Evolutionary conservation across 208 protist genomes (phyloP).

Genomic region (Crithidia bombi): DNA sequence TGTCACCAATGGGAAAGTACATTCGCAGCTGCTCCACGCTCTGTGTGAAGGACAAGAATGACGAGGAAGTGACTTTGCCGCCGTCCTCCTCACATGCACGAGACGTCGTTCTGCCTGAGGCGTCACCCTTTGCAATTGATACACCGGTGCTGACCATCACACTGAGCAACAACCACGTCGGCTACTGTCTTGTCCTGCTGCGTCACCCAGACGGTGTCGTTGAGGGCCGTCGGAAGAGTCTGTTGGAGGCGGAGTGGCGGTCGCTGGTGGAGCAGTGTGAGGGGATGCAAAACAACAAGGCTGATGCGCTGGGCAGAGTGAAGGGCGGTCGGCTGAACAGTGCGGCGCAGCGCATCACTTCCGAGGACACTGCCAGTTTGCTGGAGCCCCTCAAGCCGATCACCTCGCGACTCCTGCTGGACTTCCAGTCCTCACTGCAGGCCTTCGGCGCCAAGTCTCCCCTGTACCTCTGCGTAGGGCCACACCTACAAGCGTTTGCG

Average conservation of each 20-base stretch:
- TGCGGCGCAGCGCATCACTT: slow-evolving; percentile 39
- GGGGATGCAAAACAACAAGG: slow-evolving; percentile 15
- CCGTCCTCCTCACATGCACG: slow-evolving; percentile 2
- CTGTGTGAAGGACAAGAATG: slow-evolving; percentile 23
- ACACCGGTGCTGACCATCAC: slow-evolving; percentile 32
- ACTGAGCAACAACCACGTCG: background rate
- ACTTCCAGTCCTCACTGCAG: slow-evolving; percentile 43
- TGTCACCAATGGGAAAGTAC: slow-evolving; percentile 31
- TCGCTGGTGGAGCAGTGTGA: slow-evolving; percentile 31
- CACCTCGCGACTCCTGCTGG: slow-evolving; percentile 41
- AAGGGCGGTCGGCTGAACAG: slow-evolving; percentile 16
- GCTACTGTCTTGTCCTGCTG: slow-evolving; percentile 50
- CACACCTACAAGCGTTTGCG: slow-evolving; percentile 66
- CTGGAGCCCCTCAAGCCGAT: slow-evolving; percentile 27
- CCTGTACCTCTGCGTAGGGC: slow-evolving; percentile 75
- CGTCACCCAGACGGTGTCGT: slow-evolving; percentile 58
- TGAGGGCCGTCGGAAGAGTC: slow-evolving; percentile 35
- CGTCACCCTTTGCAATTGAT: slow-evolving; percentile 29
- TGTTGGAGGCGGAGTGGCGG: slow-evolving; percentile 30
- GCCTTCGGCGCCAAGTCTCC: slow-evolving; percentile 41
- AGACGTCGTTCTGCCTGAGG: slow-evolving; percentile 3
- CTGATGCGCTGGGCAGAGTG: slow-evolving; percentile 12
- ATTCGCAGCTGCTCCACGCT: slow-evolving; percentile 24
- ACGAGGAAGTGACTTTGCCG: background rate
- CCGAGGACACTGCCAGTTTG: slow-evolving; percentile 30